These are phyloP conservation scores for Aureobasidium leucospermi DNA, from an alignment of 2,329 filamentous ascomycete species.

Conservation along the genomic window DNA sequence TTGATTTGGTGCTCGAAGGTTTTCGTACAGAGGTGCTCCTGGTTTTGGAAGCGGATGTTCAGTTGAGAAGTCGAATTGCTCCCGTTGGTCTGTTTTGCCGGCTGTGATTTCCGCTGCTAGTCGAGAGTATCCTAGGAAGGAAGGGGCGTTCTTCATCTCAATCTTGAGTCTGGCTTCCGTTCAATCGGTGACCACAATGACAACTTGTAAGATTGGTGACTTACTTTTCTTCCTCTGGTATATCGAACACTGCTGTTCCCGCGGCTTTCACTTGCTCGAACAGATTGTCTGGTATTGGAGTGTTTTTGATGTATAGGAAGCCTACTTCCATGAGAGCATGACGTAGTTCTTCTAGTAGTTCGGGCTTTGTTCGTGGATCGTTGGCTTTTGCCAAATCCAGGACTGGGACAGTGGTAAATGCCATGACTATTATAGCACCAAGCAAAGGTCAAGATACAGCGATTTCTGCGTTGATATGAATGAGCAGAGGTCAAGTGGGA, in stretches of 20 bases:
- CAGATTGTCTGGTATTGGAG: conserved; percentile 60
- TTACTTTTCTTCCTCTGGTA: conserved; percentile 66
- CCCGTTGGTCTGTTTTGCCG: conserved; percentile 67
- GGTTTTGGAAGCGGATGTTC: conserved; percentile 60
- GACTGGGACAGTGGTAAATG: conserved; percentile 67
- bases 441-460: too few relatives aligned
- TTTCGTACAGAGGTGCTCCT: conserved; percentile 61
- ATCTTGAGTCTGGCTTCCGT: conserved; percentile 33
- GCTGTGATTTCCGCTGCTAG: conserved; percentile 60
- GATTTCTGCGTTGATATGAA: neutral
- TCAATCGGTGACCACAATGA: neutral
- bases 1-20: conserved; percentile 68
- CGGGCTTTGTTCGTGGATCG: conserved; percentile 58
- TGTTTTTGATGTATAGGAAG: conserved; percentile 78
- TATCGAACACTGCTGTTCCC: conserved; percentile 67
- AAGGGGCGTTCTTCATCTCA: conserved; percentile 44
- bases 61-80: conserved; percentile 82
- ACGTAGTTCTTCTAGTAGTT: conserved; percentile 63
- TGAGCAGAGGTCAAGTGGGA: neutral
- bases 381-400: conserved; percentile 65
- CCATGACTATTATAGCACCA: conserved; percentile 15
- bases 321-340: conserved; percentile 78
- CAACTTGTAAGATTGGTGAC: neutral
- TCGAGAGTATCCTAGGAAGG: conserved; percentile 40
- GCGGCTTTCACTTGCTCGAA: conserved; percentile 59